These are phyloP conservation scores for Gynochthodes officinalis DNA, from an alignment of 257 asterid species.

Conservation along the genomic window DNA sequence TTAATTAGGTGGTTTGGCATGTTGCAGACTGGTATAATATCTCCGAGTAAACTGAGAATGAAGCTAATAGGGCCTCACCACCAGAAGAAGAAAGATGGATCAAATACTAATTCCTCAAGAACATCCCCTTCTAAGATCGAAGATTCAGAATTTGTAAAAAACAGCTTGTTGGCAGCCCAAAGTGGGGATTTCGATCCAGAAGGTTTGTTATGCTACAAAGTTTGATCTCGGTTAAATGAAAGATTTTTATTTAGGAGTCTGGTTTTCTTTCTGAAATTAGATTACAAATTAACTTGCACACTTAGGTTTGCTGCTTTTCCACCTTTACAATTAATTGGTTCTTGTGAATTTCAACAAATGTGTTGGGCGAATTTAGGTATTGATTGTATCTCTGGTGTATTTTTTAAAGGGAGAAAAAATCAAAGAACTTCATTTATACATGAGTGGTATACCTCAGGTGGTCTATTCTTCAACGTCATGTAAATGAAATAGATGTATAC, in stretches of 20 bases:
- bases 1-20: constrained; percentile 5
- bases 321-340: neutral
- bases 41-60: constrained; percentile 93
- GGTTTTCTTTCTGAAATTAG: neutral
- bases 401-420: too few relatives aligned
- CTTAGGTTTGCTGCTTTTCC: neutral
- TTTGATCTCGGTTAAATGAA: neutral
- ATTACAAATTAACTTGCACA: neutral
- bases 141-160: constrained; percentile 74
- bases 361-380: neutral
- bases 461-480: neutral
- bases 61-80: constrained; percentile 62
- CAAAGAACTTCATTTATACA: neutral
- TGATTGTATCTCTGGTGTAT: neutral
- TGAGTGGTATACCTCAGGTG: neutral
- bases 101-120: constrained; percentile 81
- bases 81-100: constrained; percentile 74
- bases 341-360: neutral
- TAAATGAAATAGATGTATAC: neutral
- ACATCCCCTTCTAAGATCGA: constrained; percentile 83
- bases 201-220: constrained; percentile 33
- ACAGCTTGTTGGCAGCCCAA: constrained; percentile 65
- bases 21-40: constrained; percentile 71
- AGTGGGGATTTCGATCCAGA: constrained; percentile 56
- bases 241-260: neutral